Evolutionary conservation across 345 rosid species (phyloP).

Genomic region (Eucalyptus microcorys): DNA sequence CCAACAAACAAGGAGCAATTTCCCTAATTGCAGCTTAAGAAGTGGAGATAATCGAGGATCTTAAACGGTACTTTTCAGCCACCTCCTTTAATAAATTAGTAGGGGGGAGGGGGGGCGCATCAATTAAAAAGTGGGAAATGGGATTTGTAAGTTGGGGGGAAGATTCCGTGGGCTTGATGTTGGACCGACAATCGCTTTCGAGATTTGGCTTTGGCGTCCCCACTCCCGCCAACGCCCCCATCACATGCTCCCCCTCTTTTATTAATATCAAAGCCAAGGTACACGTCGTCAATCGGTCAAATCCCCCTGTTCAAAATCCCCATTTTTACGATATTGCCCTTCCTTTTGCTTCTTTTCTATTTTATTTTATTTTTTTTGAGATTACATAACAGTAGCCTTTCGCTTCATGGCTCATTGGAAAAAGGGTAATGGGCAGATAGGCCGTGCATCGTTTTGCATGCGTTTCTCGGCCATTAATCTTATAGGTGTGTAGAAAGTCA

Average conservation of each 20-base stretch:
- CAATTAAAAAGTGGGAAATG: background rate
- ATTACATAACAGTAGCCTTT: background rate
- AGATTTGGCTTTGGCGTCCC: background rate
- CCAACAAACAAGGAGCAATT: background rate
- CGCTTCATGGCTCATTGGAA: background rate
- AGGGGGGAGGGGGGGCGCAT: background rate
- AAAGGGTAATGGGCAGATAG: background rate
- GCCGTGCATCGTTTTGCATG: background rate
- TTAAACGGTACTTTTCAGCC: background rate
- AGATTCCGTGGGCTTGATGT: conserved; percentile 15
- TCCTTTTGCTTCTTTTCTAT: background rate
- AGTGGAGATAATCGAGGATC: background rate
- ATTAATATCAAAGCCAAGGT: background rate
- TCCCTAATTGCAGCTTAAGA: background rate
- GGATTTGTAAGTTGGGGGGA: background rate
- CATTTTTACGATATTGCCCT: background rate
- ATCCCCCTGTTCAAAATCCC: background rate
- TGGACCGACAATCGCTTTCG: background rate
- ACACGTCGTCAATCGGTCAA: background rate
- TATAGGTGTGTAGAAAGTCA: background rate
- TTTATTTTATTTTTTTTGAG: background rate
- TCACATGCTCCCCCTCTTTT: background rate
- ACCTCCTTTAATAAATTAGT: background rate
- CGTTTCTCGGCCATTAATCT: background rate
- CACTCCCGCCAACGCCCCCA: background rate